These are phyloP conservation scores for Jackrogersella multiformis DNA, from an alignment of 495 filamentous ascomycete species.

Conservation along the genomic window DNA sequence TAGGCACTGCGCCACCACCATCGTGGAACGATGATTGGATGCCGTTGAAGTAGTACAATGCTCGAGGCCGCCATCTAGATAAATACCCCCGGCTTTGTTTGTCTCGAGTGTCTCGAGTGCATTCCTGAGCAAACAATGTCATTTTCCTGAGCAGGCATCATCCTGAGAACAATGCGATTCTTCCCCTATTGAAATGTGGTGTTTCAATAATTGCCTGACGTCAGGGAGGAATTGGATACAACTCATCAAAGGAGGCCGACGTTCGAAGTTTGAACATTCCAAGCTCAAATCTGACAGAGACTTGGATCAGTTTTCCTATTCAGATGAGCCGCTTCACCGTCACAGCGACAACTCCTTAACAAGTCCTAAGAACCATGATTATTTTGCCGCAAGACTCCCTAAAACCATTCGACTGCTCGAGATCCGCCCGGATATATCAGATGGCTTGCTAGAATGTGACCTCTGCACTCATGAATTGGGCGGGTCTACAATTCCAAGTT, in stretches of 20 bases:
- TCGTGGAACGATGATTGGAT: background rate
- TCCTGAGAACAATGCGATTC: constrained; percentile 9
- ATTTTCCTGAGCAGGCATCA: constrained; percentile 10
- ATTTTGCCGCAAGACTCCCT: background rate
- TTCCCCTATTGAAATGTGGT: constrained; percentile 22
- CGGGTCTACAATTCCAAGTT: background rate
- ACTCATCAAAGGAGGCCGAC: background rate
- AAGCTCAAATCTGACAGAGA: background rate
- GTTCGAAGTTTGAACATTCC: background rate
- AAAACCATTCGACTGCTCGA: constrained; percentile 31
- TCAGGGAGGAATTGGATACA: constrained; percentile 16
- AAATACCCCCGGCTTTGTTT: constrained; percentile 24
- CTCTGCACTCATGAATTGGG: constrained; percentile 19
- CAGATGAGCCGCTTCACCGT: constrained; percentile 10
- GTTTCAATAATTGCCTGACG: background rate
- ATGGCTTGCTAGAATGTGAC: constrained; percentile 18
- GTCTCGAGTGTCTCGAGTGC: constrained; percentile 9
- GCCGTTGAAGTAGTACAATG: constrained; percentile 9
- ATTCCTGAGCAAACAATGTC: constrained; percentile 13
- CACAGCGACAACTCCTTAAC: background rate
- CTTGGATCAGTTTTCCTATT: constrained; percentile 18
- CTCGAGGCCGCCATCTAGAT: constrained; percentile 21
- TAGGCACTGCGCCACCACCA: constrained; percentile 9
- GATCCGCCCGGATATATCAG: constrained; percentile 15
- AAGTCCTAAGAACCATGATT: background rate